phyloP scores from a whole-genome alignment of 345 rosid genomes.

The Erucastrum elatum region DNA sequence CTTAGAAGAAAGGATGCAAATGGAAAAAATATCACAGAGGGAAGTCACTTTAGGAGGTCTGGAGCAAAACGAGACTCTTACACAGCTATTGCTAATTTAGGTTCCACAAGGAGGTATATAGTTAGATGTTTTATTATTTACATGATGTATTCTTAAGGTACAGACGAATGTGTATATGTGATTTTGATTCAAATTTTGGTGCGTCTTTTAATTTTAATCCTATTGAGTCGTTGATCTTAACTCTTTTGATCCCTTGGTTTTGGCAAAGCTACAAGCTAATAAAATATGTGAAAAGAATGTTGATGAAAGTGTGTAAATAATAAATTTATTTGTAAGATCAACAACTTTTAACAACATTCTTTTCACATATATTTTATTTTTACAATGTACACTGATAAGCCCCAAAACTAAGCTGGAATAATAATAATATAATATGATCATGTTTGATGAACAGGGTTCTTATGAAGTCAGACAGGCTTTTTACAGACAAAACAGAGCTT shows the following conservation, averaged over 20 bases:
- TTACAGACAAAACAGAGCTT: conserved; percentile 9
- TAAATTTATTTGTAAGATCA: too few species aligned
- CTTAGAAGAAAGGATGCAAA: neutral
- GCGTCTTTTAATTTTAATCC: conserved; percentile 11
- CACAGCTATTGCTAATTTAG: conserved; percentile 22
- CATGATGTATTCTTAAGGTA: conserved; percentile 10
- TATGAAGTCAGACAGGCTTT: conserved; percentile 23
- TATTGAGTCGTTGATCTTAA: conserved; percentile 17
- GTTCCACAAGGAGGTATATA: conserved; percentile 24
- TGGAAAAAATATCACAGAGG: neutral
- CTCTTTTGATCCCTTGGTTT: conserved; percentile 12
- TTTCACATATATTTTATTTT: neutral
- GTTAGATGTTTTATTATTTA: conserved; percentile 10
- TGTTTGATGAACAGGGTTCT: conserved; percentile 13
- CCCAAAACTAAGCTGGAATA: conserved; percentile 3
- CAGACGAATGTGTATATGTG: conserved; percentile 25
- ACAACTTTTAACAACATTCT: neutral
- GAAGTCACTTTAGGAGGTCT: conserved; percentile 20
- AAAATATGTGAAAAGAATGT: too few species aligned
- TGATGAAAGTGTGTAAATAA: too few species aligned
- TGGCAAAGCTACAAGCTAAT: conserved; percentile 18
- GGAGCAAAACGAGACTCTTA: conserved; percentile 9
- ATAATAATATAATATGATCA: neutral
- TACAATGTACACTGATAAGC: conserved; percentile 13
- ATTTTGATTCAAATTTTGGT: conserved; percentile 26